Evolutionary conservation across 2,329 filamentous ascomycete species (phyloP), one percentile per base, ranked within the genome.

Genomic region (Metarhizium humberi): DNA sequence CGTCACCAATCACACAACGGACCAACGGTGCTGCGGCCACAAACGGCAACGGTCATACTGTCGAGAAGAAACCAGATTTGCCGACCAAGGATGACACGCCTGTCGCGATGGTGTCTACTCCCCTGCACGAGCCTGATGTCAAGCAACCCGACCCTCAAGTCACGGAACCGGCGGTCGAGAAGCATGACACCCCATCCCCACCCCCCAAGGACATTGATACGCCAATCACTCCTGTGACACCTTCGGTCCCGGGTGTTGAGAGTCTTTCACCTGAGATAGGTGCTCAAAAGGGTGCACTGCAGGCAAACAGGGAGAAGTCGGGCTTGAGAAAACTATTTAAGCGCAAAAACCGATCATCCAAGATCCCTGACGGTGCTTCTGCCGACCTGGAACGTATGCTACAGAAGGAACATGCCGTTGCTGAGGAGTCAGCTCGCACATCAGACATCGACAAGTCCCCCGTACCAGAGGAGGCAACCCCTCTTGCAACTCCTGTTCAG

Each of bases 241-340:
- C 53, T 13, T 6, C 45, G 6, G 45, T 20, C 10, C 34, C 16
- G 10, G 3, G 11, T 43, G 42, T 32, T 38, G 51, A 54, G 51
- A 45, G 13, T 36, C 49, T 40, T 3, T 34, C 50, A 7, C 36
- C 30, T 38, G 32, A 14, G 34, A 34, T 18, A 5, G 36, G 10
- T 32, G 42, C 45, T 32, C 73, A 81, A 58, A 84, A 82, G 18
- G 34, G 6, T 2, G 34, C 14, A 16, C 46, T 50, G 3, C 54
- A 56, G 65, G 75, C 75, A 6, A 64, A 66, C 57, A 76, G 74
- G 65, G 71, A 77, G 53, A 71, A 72, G 60, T 66, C 68, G 45
- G 73, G 82, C 16, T 77, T 88, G 61, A 80, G 79, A 59, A 87
- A 86, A 69, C 73, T 88, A 46, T 88, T 88, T 63, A 77, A 78